Percentiles rank a stretch among this genome's conserved stretches.
These are phyloP conservation scores for Colletotrichum gigasporum DNA, from an alignment of 2,329 filamentous ascomycete species.

Conservation along the genomic window DNA sequence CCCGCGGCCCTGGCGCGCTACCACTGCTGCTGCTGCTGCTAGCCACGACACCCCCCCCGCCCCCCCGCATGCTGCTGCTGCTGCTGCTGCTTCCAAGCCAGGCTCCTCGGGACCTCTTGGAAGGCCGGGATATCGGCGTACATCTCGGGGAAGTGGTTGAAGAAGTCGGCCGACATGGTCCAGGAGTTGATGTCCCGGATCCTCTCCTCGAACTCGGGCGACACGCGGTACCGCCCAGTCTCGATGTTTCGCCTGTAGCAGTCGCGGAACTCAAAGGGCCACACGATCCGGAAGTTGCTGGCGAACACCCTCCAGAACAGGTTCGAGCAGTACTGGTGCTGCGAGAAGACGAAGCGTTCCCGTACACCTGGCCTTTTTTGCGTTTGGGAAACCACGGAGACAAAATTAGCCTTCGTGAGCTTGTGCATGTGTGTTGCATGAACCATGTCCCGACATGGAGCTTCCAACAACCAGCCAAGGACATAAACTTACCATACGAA, in stretches of 20 bases:
- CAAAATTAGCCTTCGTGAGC: background rate
- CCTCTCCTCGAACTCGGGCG: constrained; percentile 35
- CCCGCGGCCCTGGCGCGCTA: no score
- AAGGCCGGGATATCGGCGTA: constrained; percentile 25
- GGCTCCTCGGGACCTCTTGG: background rate
- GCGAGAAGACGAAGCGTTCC: constrained; percentile 39
- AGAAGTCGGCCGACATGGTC: constrained; percentile 41
- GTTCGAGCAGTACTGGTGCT: constrained; percentile 41
- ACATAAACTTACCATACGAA: constrained; percentile 41
- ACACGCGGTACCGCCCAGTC: constrained; percentile 34
- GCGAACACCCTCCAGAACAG: constrained; percentile 38
- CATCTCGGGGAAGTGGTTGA: constrained; percentile 37
- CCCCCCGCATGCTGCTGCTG: no score
- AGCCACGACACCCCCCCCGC: no score
- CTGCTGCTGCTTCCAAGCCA: background rate
- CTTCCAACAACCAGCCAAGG: no score
- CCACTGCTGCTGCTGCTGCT: no score
- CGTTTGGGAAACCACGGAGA: background rate
- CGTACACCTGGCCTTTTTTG: constrained; percentile 37
- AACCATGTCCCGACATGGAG: background rate
- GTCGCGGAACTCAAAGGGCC: constrained; percentile 38
- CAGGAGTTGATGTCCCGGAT: constrained; percentile 39
- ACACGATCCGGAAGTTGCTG: constrained; percentile 35
- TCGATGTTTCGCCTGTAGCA: constrained; percentile 37
- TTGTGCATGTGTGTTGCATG: background rate